Percentiles rank a stretch among this genome's conserved stretches.
Evolutionary conservation across 768 basidiomycete genomes (phyloP).

Genomic region (Solioccasus polychromus): DNA sequence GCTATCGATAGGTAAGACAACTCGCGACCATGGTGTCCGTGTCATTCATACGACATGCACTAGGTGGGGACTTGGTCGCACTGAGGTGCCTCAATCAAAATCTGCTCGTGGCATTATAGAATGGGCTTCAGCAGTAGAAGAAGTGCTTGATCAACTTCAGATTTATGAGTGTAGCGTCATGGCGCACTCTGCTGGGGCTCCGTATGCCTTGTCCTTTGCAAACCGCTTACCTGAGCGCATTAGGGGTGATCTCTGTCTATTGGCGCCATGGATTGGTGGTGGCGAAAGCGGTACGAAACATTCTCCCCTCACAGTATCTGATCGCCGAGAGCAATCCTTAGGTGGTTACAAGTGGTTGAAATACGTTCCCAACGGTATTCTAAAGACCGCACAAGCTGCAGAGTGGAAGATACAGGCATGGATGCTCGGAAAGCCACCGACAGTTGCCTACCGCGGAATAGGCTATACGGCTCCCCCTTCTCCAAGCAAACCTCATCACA

Average conservation of each 20-base stretch:
- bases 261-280: conserved; percentile 96
- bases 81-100: conserved; percentile 62
- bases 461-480: conserved; percentile 60
- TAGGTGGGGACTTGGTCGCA: conserved; percentile 92
- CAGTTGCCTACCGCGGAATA: conserved; percentile 80
- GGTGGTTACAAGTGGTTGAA: conserved; percentile 95
- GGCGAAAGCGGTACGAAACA: conserved; percentile 74
- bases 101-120: conserved; percentile 78
- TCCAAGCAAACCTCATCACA: conserved; percentile 28
- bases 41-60: conserved; percentile 8
- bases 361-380: conserved; percentile 88
- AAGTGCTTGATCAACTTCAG: conserved; percentile 78
- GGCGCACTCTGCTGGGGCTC: conserved; percentile 95
- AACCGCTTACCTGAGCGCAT: conserved; percentile 73
- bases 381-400: conserved; percentile 94
- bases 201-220: conserved; percentile 88
- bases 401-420: conserved; percentile 97
- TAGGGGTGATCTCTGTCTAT: conserved; percentile 77
- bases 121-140: conserved; percentile 89
- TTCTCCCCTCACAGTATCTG: not conserved
- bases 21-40: not conserved
- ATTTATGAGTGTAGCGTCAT: conserved; percentile 83
- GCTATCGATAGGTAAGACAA: conserved; percentile 81
- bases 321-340: conserved; percentile 28
- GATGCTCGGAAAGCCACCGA: conserved; percentile 95